Percentiles rank a stretch among this genome's conserved stretches.
phyloP scores from a whole-genome alignment of 805 yeast species.

The Ogataea paraovalis region DNA sequence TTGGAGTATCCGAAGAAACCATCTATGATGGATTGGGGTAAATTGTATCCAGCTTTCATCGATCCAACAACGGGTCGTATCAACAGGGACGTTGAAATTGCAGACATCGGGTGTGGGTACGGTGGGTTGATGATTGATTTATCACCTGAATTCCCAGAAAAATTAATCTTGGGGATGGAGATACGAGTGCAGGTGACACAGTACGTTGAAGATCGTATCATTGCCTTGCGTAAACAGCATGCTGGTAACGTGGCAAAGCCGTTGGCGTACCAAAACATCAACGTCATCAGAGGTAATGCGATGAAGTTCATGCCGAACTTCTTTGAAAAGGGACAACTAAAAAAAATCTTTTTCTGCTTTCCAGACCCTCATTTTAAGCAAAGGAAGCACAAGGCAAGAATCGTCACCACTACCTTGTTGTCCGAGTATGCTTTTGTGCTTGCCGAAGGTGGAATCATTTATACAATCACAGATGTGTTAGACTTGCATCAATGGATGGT shows the following conservation, averaged over 20 bases:
- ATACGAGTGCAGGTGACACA: conserved; percentile 97
- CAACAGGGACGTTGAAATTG: conserved; percentile 68
- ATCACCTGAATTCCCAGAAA: conserved; percentile 71
- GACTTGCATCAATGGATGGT: conserved; percentile 98
- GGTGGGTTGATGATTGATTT: conserved; percentile 86
- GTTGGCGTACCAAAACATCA: conserved; percentile 66
- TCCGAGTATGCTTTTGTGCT: conserved; percentile 91
- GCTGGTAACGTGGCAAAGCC: conserved; percentile 18
- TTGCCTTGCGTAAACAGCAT: conserved; percentile 70
- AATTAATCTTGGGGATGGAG: conserved; percentile 89
- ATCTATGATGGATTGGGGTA: conserved; percentile 80
- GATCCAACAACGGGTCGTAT: conserved; percentile 38
- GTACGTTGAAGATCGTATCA: conserved; percentile 91
- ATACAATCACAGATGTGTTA: conserved; percentile 93
- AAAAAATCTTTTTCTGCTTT: conserved; percentile 95
- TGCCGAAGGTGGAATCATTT: conserved; percentile 80
- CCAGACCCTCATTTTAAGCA: conserved; percentile 99
- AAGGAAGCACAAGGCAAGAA: conserved; percentile 95
- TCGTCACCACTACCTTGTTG: conserved; percentile 81
- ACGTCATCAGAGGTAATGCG: conserved; percentile 90
- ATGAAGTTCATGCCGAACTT: conserved; percentile 97
- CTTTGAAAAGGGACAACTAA: conserved; percentile 74
- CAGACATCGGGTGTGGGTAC: conserved; percentile 97
- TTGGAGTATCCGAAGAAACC: conserved; percentile 85
- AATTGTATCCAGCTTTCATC: conserved; percentile 61